Evolutionary conservation across 116 monocot species (phyloP), one percentile per base, ranked within the genome.

Genomic region (Zostera marina): DNA sequence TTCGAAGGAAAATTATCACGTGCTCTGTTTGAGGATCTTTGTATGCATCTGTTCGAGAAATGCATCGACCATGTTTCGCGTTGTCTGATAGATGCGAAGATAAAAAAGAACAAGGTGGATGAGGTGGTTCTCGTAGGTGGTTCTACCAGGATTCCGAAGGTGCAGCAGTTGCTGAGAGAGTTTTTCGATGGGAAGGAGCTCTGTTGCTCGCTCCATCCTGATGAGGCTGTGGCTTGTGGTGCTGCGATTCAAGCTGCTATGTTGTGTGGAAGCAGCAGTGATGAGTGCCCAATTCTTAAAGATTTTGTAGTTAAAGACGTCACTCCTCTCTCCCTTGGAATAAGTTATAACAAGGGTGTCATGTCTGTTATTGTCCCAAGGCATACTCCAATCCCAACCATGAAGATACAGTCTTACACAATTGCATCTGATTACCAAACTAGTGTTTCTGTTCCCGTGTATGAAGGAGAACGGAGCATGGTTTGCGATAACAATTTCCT

Each of bases 391-490:
- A 55, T 55, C 7, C 55, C 55, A 14, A 24, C 22, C 19, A 41
- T 53, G 6, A 43, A 11, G 64, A 54, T 42, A 42, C 64, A 22
- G 10, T 42, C 23, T 8, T 23, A 53, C 19, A 53, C 41, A 3
- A 40, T 42, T 7, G 26, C 41, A 19, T 42, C 16, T 9, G 64
- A 64, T 64, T 14, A 55, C 55, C 55, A 55, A 24, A 55, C 10
- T 11, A 12, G 26, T 25, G 12, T 55, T 14, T 11, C 11, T 24
- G 13, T 55, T 7, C 9, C 2, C 2, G 23, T 55, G 14, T 55
- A 20, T 24, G 26, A 55, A 14, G 55, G 55, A 11, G 55, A 55
- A 14, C 25, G 55, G n/a, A 14, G 22, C 32, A 55, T 55, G 55
- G 55, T 13, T 23, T 7, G 23, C 13, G 22, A 15, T 9, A 55